These are phyloP conservation scores for Lachnellula cervina DNA, from an alignment of 2,329 filamentous ascomycete genomes.

Conservation along the genomic window DNA sequence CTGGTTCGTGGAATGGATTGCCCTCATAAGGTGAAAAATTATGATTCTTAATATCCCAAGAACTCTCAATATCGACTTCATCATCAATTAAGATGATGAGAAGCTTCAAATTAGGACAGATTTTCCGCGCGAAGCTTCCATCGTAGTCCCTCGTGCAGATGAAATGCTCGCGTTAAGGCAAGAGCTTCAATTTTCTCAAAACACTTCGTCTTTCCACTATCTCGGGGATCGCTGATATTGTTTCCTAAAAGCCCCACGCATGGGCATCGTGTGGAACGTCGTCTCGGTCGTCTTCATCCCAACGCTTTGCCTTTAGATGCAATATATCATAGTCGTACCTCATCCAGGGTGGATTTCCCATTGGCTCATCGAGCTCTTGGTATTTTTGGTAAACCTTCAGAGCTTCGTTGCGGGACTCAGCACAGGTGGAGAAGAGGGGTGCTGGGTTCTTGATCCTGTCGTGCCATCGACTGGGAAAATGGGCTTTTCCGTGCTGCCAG, in stretches of 20 bases:
- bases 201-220: constrained; percentile 4
- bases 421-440: constrained; percentile 5
- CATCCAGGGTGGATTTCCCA: constrained; percentile 6
- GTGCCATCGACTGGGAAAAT: constrained; percentile 4
- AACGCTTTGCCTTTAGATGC: constrained; percentile 5
- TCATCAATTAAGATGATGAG: constrained; percentile 9
- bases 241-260: too few relatives aligned
- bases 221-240: not conserved
- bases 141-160: not conserved
- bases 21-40: not conserved
- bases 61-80: not conserved
- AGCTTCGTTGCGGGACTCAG: constrained; percentile 8
- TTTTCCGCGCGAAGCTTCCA: not conserved
- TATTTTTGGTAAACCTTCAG: constrained; percentile 1
- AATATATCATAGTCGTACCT: constrained; percentile 9
- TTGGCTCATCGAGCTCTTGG: not conserved
- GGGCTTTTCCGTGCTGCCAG: not conserved
- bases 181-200: constrained; percentile 5
- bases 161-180: constrained; percentile 7
- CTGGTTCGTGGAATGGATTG: not conserved
- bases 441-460: constrained; percentile 5
- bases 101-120: constrained; percentile 9
- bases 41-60: not conserved
- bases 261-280: not conserved
- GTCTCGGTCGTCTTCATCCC: not conserved